Percentiles rank a stretch among this genome's conserved stretches.
Conservation (phyloP, 306 rosid genomes). For the Vachellia pachyceras region DNA sequence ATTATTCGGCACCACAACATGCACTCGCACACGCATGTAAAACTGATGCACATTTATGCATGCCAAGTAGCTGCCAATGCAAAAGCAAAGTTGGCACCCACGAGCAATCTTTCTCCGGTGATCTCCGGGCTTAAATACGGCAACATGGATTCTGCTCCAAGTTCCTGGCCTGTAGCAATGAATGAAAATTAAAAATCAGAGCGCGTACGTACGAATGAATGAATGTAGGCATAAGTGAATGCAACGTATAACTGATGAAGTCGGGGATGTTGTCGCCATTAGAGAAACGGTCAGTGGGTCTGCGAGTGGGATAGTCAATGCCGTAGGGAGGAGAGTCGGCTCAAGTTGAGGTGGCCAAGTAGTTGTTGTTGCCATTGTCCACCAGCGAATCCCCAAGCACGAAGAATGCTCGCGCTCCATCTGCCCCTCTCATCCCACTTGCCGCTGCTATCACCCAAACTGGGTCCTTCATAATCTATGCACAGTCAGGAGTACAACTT, state of each 20-base stretch:
- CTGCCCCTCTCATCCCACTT: slow-evolving; percentile 40
- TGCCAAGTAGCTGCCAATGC: slow-evolving; percentile 12
- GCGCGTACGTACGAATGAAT: too few relatives aligned
- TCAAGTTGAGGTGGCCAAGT: slow-evolving; percentile 71
- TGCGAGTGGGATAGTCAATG: slow-evolving; percentile 67
- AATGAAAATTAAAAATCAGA: background rate
- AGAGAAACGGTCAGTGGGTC: slow-evolving; percentile 86
- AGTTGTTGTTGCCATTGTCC: slow-evolving; percentile 81
- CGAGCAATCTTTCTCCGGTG: slow-evolving; percentile 58
- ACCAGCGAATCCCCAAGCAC: slow-evolving; percentile 88
- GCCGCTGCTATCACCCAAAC: slow-evolving; percentile 2
- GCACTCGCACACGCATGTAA: too few relatives aligned
- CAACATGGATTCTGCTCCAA: slow-evolving; percentile 68
- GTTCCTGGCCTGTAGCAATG: slow-evolving; percentile 50
- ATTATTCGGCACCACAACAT: background rate
- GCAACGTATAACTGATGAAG: slow-evolving; percentile 59
- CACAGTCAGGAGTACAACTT: too few relatives aligned
- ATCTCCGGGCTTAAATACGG: slow-evolving; percentile 78
- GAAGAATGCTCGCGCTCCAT: slow-evolving; percentile 72
- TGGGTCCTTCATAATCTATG: too few relatives aligned
- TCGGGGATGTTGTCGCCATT: slow-evolving; percentile 86
- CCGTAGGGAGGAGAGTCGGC: slow-evolving; percentile 80
- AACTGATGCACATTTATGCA: too few relatives aligned
- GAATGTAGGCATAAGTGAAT: too few relatives aligned
- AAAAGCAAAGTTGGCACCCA: slow-evolving; percentile 93